phyloP scores from a whole-genome alignment of 139 green algal species.

The Haematococcus sp. region DNA sequence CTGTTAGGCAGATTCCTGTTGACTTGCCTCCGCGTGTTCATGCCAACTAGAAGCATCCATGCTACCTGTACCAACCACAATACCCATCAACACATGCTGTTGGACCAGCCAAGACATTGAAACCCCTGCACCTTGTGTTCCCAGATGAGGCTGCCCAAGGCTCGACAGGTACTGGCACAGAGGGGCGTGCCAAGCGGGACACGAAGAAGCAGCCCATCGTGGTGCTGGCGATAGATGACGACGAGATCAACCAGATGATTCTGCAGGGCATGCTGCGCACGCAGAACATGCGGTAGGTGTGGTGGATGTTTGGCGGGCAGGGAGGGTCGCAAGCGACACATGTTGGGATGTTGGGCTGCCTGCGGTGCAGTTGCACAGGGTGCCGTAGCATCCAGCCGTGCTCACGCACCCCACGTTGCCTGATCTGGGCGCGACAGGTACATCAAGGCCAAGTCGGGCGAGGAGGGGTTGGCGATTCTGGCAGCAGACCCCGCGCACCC shows the following conservation, averaged over 20 bases:
- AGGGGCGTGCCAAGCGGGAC: too few species aligned
- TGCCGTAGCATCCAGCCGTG: too few species aligned
- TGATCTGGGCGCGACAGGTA: too few species aligned
- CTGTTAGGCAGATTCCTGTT: too few species aligned
- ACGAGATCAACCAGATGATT: slow-evolving; percentile 50
- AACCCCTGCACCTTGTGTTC: not conserved
- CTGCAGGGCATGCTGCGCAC: slow-evolving; percentile 41
- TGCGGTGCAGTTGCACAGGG: too few species aligned
- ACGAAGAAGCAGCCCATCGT: not conserved
- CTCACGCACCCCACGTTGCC: too few species aligned
- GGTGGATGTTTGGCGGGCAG: not conserved
- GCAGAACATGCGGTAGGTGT: slow-evolving; percentile 33
- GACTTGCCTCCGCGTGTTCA: too few species aligned
- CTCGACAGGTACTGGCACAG: not conserved
- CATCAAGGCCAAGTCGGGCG: slow-evolving; percentile 28
- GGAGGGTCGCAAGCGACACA: too few species aligned
- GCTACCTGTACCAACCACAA: too few species aligned
- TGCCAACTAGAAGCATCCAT: too few species aligned
- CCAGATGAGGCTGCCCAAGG: slow-evolving; percentile 7
- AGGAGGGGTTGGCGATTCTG: slow-evolving; percentile 24
- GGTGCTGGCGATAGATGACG: slow-evolving; percentile 44
- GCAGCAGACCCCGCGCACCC: not conserved
- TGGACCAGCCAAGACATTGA: too few species aligned
- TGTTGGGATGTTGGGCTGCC: not conserved
- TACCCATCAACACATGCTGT: too few species aligned